phyloP scores from a whole-genome alignment of 2,329 filamentous ascomycete species.

The Colletotrichum eleusines region DNA sequence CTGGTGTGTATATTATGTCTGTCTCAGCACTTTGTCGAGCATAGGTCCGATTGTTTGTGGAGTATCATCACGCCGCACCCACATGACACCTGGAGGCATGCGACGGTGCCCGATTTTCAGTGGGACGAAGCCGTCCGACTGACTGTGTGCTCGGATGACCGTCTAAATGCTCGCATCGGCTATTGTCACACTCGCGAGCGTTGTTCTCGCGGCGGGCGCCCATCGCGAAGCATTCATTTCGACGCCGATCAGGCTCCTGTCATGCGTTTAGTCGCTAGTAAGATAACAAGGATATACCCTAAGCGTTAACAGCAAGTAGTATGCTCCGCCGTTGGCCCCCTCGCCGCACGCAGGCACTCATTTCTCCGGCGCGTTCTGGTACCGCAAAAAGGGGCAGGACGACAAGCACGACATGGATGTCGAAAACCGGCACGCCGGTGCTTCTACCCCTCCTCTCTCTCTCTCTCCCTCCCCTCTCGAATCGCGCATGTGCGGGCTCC shows the following conservation, averaged over 20 bases:
- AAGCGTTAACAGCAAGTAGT: background rate
- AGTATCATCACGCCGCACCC: background rate
- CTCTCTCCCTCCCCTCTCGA: background rate
- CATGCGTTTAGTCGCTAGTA: background rate
- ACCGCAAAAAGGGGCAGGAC: background rate
- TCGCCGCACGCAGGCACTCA: background rate
- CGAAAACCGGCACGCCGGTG: background rate
- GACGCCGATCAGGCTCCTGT: background rate
- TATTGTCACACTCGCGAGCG: background rate
- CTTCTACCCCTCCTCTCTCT: background rate
- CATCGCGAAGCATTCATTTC: background rate
- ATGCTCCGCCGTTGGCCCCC: background rate
- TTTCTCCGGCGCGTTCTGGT: background rate
- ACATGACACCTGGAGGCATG: background rate
- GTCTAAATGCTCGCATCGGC: background rate
- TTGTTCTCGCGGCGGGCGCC: background rate
- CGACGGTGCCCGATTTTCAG: background rate
- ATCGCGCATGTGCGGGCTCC: constrained; percentile 1
- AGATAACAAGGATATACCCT: background rate
- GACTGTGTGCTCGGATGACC: background rate
- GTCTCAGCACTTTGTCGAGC: background rate
- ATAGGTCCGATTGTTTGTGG: background rate
- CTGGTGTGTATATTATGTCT: background rate
- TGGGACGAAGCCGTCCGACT: background rate
- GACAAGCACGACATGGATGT: background rate